Conservation (phyloP, 2,329 filamentous ascomycete genomes). For the Fusarium bactridioides region DNA sequence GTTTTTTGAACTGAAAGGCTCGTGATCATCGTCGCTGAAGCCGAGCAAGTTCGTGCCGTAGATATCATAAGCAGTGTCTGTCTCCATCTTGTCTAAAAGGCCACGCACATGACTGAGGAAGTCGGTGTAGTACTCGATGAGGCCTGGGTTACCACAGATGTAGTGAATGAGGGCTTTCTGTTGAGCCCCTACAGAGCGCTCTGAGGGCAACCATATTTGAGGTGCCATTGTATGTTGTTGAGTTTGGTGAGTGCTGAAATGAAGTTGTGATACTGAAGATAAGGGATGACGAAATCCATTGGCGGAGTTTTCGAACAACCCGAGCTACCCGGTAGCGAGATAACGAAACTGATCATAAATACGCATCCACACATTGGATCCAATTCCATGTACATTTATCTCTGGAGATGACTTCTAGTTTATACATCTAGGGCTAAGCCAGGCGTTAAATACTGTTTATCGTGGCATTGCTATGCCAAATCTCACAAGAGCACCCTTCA, state of each 20-base stretch:
- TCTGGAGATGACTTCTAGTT: not conserved
- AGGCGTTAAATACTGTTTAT: not conserved
- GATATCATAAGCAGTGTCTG: conserved; percentile 57
- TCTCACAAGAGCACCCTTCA: not conserved
- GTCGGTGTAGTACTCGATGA: conserved; percentile 75
- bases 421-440: not conserved
- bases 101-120: conserved; percentile 68
- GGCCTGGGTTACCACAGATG: conserved; percentile 78
- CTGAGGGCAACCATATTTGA: conserved; percentile 44
- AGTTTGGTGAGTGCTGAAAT: not conserved
- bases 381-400: not conserved
- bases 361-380: not conserved
- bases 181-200: conserved; percentile 23
- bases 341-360: not conserved
- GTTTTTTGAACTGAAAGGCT: conserved; percentile 52
- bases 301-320: not conserved
- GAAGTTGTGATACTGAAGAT: not conserved
- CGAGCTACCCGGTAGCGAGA: conserved; percentile 9
- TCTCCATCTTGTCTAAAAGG: conserved; percentile 57
- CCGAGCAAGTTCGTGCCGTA: conserved; percentile 66
- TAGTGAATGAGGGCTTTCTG: conserved; percentile 69
- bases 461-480: not conserved
- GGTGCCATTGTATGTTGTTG: conserved; percentile 27
- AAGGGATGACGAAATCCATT: not conserved
- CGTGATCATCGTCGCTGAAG: conserved; percentile 63